phyloP scores from a whole-genome alignment of 2,329 filamentous ascomycete genomes.

The Leptographium radiaticola region DNA sequence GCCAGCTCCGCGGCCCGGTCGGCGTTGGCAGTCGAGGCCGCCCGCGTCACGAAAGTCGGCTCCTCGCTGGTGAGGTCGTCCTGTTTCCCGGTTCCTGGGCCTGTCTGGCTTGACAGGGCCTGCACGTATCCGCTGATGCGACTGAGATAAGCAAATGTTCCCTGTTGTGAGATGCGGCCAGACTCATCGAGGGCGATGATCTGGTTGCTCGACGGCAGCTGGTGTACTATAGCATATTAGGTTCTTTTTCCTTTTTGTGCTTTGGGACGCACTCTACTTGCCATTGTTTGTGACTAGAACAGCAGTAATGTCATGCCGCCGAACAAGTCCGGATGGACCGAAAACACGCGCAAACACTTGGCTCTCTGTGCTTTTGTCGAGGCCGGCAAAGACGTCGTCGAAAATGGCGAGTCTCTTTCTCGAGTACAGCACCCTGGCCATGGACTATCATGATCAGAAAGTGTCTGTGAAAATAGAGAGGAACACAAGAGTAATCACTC shows the following conservation, averaged over 20 bases:
- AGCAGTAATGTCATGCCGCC: slow-evolving; percentile 24
- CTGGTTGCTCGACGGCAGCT: not conserved
- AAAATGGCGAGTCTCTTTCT: slow-evolving; percentile 25
- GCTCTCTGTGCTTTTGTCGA: slow-evolving; percentile 30
- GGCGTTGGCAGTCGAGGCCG: not conserved
- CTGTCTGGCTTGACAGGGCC: slow-evolving; percentile 8
- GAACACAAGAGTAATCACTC: not conserved
- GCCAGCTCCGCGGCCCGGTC: not conserved
- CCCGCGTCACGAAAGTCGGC: not conserved
- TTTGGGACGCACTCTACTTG: slow-evolving; percentile 1
- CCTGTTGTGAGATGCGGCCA: not conserved
- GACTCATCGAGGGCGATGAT: not conserved
- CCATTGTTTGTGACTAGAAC: slow-evolving; percentile 28
- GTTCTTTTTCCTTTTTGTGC: not conserved
- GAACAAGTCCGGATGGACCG: slow-evolving; percentile 26
- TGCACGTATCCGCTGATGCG: not conserved
- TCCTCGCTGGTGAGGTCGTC: not conserved
- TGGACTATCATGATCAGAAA: slow-evolving; percentile 14
- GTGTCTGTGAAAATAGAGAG: not conserved
- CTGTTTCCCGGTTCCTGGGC: not conserved
- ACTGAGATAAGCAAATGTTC: not conserved
- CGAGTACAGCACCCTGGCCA: slow-evolving; percentile 33
- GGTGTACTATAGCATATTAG: not conserved
- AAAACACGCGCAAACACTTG: slow-evolving; percentile 29
- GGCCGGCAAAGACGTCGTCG: slow-evolving; percentile 32